A percentile compares a stretch with the other conserved stretches of the same genome.
Conservation (phyloP, 164 flowering plant species). For the Cinnamomum micranthum region DNA sequence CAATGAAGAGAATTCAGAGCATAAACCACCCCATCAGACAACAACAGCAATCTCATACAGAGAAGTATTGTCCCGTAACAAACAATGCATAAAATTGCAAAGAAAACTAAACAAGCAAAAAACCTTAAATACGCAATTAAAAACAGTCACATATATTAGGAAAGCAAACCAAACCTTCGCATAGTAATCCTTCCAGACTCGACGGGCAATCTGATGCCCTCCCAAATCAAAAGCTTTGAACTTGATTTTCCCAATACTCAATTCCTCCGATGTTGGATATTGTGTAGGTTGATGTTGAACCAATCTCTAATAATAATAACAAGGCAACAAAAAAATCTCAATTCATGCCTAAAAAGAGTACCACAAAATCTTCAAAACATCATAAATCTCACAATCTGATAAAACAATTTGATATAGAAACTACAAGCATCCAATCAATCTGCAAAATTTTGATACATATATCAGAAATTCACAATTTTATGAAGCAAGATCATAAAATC, state of each 20-base stretch:
- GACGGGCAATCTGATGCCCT: constrained; percentile 68
- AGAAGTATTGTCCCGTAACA: background rate
- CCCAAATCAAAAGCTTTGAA: constrained; percentile 75
- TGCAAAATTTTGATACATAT: too few relatives aligned
- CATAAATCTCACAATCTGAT: too few relatives aligned
- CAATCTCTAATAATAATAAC: constrained; percentile 32
- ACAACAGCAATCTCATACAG: background rate
- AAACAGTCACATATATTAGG: background rate
- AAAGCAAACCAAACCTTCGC: constrained; percentile 33
- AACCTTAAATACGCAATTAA: background rate
- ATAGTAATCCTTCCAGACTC: constrained; percentile 70
- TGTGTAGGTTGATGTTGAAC: constrained; percentile 62
- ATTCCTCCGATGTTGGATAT: constrained; percentile 61
- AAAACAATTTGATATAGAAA: background rate
- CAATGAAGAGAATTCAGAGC: background rate
- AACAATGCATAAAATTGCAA: background rate
- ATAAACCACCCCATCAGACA: background rate
- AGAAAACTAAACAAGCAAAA: too few relatives aligned
- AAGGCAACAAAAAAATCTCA: too few relatives aligned
- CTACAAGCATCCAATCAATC: background rate
- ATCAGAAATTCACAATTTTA: background rate
- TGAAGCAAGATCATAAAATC: background rate
- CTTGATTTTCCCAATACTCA: constrained; percentile 62
- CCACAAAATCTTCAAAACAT: background rate
- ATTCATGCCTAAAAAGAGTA: background rate